Percentiles rank a stretch among this genome's conserved stretches.
Evolutionary conservation across 2,329 filamentous ascomycete species (phyloP).

Genomic region (Fonsecaea monophora): DNA sequence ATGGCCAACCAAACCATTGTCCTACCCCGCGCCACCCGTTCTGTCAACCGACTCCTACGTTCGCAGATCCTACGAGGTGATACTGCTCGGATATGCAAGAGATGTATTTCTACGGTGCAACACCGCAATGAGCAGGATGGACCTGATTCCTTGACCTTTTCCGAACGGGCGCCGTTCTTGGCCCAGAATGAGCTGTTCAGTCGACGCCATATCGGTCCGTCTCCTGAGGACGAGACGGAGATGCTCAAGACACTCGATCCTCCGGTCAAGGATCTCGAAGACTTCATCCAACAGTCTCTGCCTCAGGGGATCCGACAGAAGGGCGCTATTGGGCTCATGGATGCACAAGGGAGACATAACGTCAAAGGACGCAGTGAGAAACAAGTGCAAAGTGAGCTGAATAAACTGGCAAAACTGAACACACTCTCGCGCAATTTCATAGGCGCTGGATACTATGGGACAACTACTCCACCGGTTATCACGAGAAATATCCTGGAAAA

Average conservation of each 20-base stretch:
- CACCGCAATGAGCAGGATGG: slow-evolving; percentile 14
- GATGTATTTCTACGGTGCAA: slow-evolving; percentile 25
- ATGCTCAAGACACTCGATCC: slow-evolving; percentile 85
- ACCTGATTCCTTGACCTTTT: background rate
- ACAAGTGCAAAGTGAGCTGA: slow-evolving; percentile 48
- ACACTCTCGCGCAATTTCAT: slow-evolving; percentile 71
- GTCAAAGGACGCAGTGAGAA: slow-evolving; percentile 53
- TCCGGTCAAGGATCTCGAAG: slow-evolving; percentile 74
- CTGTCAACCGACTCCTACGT: slow-evolving; percentile 25
- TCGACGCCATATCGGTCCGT: slow-evolving; percentile 88
- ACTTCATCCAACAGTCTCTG: slow-evolving; percentile 84
- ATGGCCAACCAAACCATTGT: slow-evolving; percentile 12
- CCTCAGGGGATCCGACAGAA: slow-evolving; percentile 78
- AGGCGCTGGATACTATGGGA: slow-evolving; percentile 85
- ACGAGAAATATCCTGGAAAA: slow-evolving; percentile 91
- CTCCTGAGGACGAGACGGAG: slow-evolving; percentile 86
- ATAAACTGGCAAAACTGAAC: slow-evolving; percentile 56
- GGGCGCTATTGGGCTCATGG: slow-evolving; percentile 55
- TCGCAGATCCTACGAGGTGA: slow-evolving; percentile 17
- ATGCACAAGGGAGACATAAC: slow-evolving; percentile 49
- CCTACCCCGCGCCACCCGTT: slow-evolving; percentile 14
- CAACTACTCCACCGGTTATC: slow-evolving; percentile 86
- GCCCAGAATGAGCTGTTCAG: slow-evolving; percentile 30
- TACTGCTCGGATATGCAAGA: slow-evolving; percentile 21
- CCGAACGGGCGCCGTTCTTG: slow-evolving; percentile 15